A percentile compares a stretch with the other conserved stretches of the same genome.
Conservation (phyloP, 164 flowering plant genomes). For the Malania oleifera region DNA sequence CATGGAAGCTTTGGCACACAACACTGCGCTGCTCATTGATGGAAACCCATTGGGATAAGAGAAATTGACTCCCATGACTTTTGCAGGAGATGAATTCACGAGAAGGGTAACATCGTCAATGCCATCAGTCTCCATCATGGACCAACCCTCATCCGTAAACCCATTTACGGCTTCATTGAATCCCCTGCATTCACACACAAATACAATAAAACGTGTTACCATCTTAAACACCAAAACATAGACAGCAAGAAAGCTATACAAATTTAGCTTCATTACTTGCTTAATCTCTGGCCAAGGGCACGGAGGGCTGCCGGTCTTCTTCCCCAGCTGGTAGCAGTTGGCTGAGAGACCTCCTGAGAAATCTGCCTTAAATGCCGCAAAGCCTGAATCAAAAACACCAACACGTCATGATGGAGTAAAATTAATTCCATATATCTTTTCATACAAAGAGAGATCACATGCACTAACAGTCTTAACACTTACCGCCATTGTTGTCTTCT, state of each 20-base stretch:
- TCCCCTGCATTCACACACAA: slow-evolving; percentile 59
- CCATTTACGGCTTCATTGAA: slow-evolving; percentile 80
- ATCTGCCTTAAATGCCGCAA: slow-evolving; percentile 89
- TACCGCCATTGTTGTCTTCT: slow-evolving; percentile 67
- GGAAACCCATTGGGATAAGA: slow-evolving; percentile 66
- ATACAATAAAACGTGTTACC: too few relatives aligned
- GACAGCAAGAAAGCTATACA: neutral
- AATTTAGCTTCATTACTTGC: slow-evolving; percentile 40
- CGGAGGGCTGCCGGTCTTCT: slow-evolving; percentile 87
- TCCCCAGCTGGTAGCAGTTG: slow-evolving; percentile 67
- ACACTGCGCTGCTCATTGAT: slow-evolving; percentile 50
- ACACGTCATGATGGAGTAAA: neutral
- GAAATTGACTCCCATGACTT: slow-evolving; percentile 55
- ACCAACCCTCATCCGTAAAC: slow-evolving; percentile 69
- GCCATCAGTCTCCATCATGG: slow-evolving; percentile 62
- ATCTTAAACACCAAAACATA: neutral
- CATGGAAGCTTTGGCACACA: slow-evolving; percentile 84
- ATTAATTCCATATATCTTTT: neutral
- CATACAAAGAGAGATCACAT: neutral
- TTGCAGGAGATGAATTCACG: slow-evolving; percentile 55
- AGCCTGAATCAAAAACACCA: slow-evolving; percentile 44
- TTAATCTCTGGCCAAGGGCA: slow-evolving; percentile 76
- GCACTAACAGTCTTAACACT: neutral
- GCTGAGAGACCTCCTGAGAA: slow-evolving; percentile 71
- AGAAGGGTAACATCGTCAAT: slow-evolving; percentile 64